These are phyloP conservation scores for Fusarium sarcochroum DNA, from an alignment of 2,329 filamentous ascomycete genomes.

Conservation along the genomic window DNA sequence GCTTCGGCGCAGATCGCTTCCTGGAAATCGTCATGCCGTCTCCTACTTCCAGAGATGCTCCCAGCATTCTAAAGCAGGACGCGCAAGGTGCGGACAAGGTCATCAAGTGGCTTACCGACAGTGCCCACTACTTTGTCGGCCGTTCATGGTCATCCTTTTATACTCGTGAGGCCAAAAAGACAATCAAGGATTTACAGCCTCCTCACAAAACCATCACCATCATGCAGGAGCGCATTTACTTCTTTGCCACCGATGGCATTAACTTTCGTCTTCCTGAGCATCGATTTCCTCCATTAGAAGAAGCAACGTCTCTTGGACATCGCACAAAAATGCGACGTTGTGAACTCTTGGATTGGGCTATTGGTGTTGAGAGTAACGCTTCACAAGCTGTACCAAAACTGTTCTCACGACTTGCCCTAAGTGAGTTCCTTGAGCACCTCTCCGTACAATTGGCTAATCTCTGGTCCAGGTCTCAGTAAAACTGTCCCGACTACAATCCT, in stretches of 20 bases:
- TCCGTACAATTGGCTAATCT: constrained; percentile 1
- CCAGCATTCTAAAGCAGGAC: constrained; percentile 51
- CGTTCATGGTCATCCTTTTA: constrained; percentile 65
- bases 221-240: constrained; percentile 60
- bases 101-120: constrained; percentile 48
- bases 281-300: constrained; percentile 43
- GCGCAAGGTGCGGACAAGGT: constrained; percentile 51
- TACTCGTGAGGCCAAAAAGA: constrained; percentile 57
- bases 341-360: constrained; percentile 66
- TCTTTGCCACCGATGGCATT: constrained; percentile 69
- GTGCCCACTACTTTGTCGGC: constrained; percentile 60
- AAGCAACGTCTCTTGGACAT: constrained; percentile 33
- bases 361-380: constrained; percentile 61
- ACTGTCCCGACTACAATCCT: constrained; percentile 64
- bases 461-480: constrained; percentile 64
- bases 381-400: constrained; percentile 67
- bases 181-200: constrained; percentile 50
- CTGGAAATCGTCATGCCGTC: constrained; percentile 68
- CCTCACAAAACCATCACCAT: constrained; percentile 40
- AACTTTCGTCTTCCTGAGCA: constrained; percentile 52
- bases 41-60: constrained; percentile 49
- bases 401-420: constrained; percentile 70
- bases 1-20: constrained; percentile 71
- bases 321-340: constrained; percentile 56
- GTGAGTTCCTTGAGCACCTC: constrained; percentile 52